phyloP scores from a whole-genome alignment of 73 alveolate genomes.

The Durusdinium trenchii region DNA sequence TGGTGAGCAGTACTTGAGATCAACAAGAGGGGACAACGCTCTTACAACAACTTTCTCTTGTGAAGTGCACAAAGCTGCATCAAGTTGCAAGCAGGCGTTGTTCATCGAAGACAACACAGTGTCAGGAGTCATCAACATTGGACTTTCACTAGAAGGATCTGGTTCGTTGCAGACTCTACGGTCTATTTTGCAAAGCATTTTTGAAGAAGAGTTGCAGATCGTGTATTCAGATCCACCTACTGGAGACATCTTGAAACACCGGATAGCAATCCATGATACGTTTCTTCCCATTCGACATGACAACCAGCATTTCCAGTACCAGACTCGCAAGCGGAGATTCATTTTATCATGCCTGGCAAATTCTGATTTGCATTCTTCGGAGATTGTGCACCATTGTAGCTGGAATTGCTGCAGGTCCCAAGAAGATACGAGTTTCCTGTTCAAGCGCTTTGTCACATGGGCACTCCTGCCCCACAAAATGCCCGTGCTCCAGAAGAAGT shows the following conservation, averaged over 20 bases:
- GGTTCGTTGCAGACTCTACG: conserved; percentile 6
- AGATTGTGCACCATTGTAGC: neutral
- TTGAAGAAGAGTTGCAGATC: neutral
- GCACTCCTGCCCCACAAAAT: neutral
- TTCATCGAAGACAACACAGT: neutral
- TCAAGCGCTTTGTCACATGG: neutral
- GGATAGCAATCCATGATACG: neutral
- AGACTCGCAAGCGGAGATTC: neutral
- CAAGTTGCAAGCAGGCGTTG: neutral
- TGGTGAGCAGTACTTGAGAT: neutral
- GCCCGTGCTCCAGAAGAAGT: neutral
- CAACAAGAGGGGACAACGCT: neutral
- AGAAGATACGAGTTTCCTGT: neutral
- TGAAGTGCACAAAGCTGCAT: conserved; percentile 20
- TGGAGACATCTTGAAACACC: neutral
- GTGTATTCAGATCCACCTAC: neutral
- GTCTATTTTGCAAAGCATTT: neutral
- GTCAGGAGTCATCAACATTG: neutral
- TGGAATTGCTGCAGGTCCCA: neutral
- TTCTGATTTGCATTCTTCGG: neutral
- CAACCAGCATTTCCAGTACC: neutral
- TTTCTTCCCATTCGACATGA: neutral
- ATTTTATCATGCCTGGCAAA: neutral
- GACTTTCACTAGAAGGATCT: neutral
- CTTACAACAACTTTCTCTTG: neutral